Percentiles rank a stretch among this genome's conserved stretches.
Evolutionary conservation across 75 land plant species (phyloP).

Genomic region (Pseudotsuga menziesii): DNA sequence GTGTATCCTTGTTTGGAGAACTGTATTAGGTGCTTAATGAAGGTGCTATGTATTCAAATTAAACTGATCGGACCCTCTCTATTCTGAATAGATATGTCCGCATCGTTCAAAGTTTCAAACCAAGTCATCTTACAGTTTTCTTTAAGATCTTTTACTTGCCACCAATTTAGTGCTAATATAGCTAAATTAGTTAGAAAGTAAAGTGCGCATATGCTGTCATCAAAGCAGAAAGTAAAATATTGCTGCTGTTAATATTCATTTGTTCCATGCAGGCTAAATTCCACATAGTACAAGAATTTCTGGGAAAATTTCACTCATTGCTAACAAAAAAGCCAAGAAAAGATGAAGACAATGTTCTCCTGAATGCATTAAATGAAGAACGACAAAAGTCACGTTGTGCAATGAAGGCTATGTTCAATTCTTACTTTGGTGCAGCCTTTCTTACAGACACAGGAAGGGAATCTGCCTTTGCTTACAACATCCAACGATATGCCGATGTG

Average conservation of each 20-base stretch:
- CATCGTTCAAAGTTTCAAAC: not conserved
- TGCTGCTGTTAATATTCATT: not conserved
- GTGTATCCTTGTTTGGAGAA: not conserved
- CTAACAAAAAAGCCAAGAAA: constrained; percentile 17
- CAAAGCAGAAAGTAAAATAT: not conserved
- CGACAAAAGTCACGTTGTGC: constrained; percentile 51
- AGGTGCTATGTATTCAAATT: not conserved
- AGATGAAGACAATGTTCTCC: constrained; percentile 46
- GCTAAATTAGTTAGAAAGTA: not conserved
- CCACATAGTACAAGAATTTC: constrained; percentile 83
- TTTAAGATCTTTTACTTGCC: not conserved
- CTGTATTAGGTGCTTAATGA: not conserved
- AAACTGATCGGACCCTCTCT: not conserved
- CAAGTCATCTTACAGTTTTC: constrained; percentile 2
- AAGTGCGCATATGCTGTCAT: not conserved
- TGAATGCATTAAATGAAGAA: constrained; percentile 60
- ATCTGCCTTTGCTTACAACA: constrained; percentile 94
- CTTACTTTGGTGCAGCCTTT: constrained; percentile 89
- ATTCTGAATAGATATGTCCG: no score
- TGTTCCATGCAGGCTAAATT: constrained; percentile 67
- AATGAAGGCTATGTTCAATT: constrained; percentile 87
- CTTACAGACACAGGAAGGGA: constrained; percentile 95
- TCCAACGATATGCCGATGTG: constrained; percentile 98
- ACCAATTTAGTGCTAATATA: not conserved
- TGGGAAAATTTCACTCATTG: constrained; percentile 75